Conservation (phyloP, 768 basidiomycete genomes). For the Termitomyces titanicus region DNA sequence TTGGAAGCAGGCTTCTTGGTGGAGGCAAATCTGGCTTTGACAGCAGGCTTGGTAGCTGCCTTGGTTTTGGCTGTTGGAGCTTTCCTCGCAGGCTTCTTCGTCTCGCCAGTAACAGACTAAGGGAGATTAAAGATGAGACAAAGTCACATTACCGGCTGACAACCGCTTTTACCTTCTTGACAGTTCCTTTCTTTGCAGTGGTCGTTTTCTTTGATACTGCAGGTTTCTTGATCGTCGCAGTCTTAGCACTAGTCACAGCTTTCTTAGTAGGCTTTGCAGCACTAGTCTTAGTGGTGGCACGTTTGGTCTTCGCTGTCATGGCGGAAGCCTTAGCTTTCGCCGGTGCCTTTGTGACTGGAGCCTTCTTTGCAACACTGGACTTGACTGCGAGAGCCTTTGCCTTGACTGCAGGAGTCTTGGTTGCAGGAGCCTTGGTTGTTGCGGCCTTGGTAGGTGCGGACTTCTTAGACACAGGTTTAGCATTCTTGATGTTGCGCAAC, state of each 20-base stretch:
- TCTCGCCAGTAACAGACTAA: constrained; percentile 35
- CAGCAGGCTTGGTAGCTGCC: constrained; percentile 16
- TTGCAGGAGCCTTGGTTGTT: constrained; percentile 28
- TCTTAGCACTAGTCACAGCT: constrained; percentile 21
- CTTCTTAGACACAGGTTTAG: constrained; percentile 43
- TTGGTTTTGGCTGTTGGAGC: constrained; percentile 20
- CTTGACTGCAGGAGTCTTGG: constrained; percentile 19
- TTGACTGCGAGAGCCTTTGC: constrained; percentile 21
- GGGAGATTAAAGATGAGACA: background rate
- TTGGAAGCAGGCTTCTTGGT: constrained; percentile 24
- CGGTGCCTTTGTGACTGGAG: constrained; percentile 9
- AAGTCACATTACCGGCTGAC: background rate
- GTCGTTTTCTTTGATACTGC: constrained; percentile 23
- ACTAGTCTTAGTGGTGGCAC: constrained; percentile 16
- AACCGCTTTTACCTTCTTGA: constrained; percentile 52
- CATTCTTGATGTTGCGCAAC: constrained; percentile 25
- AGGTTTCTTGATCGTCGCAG: constrained; percentile 23
- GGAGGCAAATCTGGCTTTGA: constrained; percentile 26
- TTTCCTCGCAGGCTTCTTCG: constrained; percentile 30
- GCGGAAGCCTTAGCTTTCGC: constrained; percentile 26
- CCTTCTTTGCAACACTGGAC: constrained; percentile 16
- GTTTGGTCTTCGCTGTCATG: constrained; percentile 23
- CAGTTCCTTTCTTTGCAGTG: constrained; percentile 41
- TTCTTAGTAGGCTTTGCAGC: constrained; percentile 16
- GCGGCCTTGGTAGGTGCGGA: constrained; percentile 17